Base-by-base conservation (phyloP, 352 stramenopile genomes). In the Phytophthora citricola region DNA sequence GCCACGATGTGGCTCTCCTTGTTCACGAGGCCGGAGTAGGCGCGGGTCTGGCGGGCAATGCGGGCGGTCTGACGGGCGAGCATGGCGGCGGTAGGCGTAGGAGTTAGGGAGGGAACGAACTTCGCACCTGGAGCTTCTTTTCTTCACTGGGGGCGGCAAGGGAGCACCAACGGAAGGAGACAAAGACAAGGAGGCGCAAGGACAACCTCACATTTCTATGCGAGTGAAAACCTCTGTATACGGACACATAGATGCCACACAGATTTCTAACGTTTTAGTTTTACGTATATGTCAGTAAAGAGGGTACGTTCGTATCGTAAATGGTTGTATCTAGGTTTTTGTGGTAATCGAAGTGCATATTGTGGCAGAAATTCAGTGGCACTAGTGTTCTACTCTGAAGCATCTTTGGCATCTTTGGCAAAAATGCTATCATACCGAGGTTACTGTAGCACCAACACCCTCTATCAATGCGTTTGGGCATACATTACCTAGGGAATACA, bases 1-100 rank as follows among this genome's bases (percentile, higher is more conserved):
- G 71, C 65, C 0, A 50, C 26, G 27, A 93, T 73, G 62, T 82
- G 71, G 76, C 70, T 91, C 58, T 84, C 67, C 77, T 90, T 88
- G 76, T 91, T 85, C 46, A 93, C 68, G 47, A 93, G 81, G 73
- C 53, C 53, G 6, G 84, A 87, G 67, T 89, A 75, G 41, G 70
- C 55, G 67, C 82, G 76, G 38, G 79, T 72, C 65, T 89, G 78
- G 52, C 79, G 50, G 36, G 50, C 50, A 36, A 57, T 24, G 50
- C 50, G 50, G 36, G 10, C 36, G 22, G 79, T 72, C 67, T 89
- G 78, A 43, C 79, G 83, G 55, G 75, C 79, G 75, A 89, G 66
- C 81, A 92, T 90, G 40, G 45, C 79, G 44, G 34, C 26, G 31
- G 31, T 36, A 14, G 46, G 29, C 11, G 32, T 22, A 43, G 56